A percentile compares a stretch with the other conserved stretches of the same genome.
Evolutionary conservation across 2,329 filamentous ascomycete species (phyloP).

Genomic region (Elsinoe perseae): DNA sequence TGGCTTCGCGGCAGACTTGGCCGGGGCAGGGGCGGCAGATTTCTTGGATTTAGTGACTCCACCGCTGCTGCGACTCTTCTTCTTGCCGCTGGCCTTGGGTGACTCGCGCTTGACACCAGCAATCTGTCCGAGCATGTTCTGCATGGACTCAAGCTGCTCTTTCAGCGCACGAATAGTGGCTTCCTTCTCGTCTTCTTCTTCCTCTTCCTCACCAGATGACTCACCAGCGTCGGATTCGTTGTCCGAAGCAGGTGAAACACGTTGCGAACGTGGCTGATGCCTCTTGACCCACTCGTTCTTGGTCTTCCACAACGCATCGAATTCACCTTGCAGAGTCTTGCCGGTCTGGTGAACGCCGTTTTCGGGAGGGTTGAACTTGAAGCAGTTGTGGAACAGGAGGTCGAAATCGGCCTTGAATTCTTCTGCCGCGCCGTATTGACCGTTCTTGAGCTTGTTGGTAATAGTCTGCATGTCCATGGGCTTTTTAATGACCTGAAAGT

Average conservation of each 20-base stretch:
- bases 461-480: conserved; percentile 94
- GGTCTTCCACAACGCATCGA: conserved; percentile 65
- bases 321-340: conserved; percentile 64
- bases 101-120: conserved; percentile 39
- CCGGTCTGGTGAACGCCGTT: conserved; percentile 68
- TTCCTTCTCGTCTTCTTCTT: conserved; percentile 34
- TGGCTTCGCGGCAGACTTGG: conserved; percentile 41
- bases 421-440: conserved; percentile 72
- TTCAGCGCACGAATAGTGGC: conserved; percentile 62
- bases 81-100: conserved; percentile 38
- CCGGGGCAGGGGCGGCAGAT: conserved; percentile 19
- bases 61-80: conserved; percentile 34
- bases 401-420: conserved; percentile 80
- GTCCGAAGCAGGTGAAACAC: conserved; percentile 56
- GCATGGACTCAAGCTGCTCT: conserved; percentile 51
- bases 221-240: conserved; percentile 66
- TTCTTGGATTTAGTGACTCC: conserved; percentile 30
- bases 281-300: conserved; percentile 76
- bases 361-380: conserved; percentile 76
- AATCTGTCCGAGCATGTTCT: conserved; percentile 30
- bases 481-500: conserved; percentile 89
- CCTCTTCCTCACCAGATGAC: conserved; percentile 53
- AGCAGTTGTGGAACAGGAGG: conserved; percentile 82
- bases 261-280: conserved; percentile 59
- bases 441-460: conserved; percentile 63